Base-by-base conservation (phyloP, 768 basidiomycete species). In the Russula brevipes region DNA sequence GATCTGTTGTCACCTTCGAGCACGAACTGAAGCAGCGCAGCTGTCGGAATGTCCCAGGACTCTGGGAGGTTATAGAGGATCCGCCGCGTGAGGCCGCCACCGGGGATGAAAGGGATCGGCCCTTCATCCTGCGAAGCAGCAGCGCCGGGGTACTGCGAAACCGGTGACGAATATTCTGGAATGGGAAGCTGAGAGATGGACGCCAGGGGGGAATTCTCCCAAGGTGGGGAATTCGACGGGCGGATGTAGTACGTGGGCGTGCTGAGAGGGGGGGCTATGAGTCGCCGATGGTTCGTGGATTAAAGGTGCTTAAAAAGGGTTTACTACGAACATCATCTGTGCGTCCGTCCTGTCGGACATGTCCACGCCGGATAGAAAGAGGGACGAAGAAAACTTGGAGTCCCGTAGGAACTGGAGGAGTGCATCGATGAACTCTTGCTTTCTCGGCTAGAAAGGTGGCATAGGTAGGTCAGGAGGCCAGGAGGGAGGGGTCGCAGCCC, bases 1-100 rank as follows among this genome's bases (percentile, higher is more conserved):
- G 72, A 77, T 61, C 86, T 78, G 68, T 94, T 94, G 72, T 94
- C 91, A 2, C 91, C 91, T 70, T 94, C 91, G 61, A 89, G 77
- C 11, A 85, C 89, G 70, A 89, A 93, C 52, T 89, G 87, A 53
- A 91, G 75, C 10, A 93, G 72, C 16, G 81, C 77, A 0, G 80
- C 82, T 0, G 80, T 81, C 30, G 86, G 85, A 46, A 82, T 78
- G 19, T 76, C 68, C 79, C 82, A 84, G 44, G 72, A 68, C 45
- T 70, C 42, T 0, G 84, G 80, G 31, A 91, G 41, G 19, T 24
- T 63, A 5, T 69, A 63, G 33, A 94, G 74, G 51, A 93, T 76
- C 33, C 87, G 80, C 46, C 84, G 79, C 0, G 87, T 84, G 35
- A 93, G 75, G 2, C 91, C 91, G 39, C 88, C 88, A 16, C 88